Conservation (phyloP, 1,284 basidiomycete species). For the Kwoniella shivajii region DNA sequence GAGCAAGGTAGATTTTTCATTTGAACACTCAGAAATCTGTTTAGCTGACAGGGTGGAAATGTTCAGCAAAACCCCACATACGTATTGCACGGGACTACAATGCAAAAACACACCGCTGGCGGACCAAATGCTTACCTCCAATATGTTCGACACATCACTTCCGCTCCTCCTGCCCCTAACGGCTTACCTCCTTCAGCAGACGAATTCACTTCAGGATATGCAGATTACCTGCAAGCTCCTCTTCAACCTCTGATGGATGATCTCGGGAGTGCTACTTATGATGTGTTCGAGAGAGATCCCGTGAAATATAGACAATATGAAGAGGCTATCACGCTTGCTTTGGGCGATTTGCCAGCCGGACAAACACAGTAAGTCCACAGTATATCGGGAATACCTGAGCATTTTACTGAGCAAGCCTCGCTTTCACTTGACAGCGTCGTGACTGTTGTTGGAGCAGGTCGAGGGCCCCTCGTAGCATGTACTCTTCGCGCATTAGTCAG, state of each 20-base stretch:
- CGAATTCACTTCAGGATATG: constrained; percentile 87
- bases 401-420: not conserved
- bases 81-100: constrained; percentile 70
- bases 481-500: constrained; percentile 77
- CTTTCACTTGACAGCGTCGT: constrained; percentile 62
- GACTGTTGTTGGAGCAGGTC: constrained; percentile 91
- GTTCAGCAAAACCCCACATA: constrained; percentile 83
- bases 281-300: constrained; percentile 96
- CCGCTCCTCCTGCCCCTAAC: constrained; percentile 54
- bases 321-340: constrained; percentile 83
- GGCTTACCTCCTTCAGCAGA: constrained; percentile 64
- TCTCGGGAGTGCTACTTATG: constrained; percentile 90
- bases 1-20: constrained; percentile 66
- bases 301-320: constrained; percentile 96
- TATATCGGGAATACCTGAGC: not conserved
- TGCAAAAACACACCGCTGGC: constrained; percentile 70
- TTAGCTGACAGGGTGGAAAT: constrained; percentile 7
- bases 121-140: constrained; percentile 86
- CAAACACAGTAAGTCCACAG: constrained; percentile 25
- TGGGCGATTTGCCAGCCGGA: constrained; percentile 65
- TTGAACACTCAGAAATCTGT: not conserved
- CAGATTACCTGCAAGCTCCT: constrained; percentile 93
- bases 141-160: constrained; percentile 82
- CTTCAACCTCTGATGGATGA: constrained; percentile 98
- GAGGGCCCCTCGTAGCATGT: constrained; percentile 90